These are phyloP conservation scores for Penicillium olsonii DNA, from an alignment of 2,329 filamentous ascomycete species.

Conservation along the genomic window DNA sequence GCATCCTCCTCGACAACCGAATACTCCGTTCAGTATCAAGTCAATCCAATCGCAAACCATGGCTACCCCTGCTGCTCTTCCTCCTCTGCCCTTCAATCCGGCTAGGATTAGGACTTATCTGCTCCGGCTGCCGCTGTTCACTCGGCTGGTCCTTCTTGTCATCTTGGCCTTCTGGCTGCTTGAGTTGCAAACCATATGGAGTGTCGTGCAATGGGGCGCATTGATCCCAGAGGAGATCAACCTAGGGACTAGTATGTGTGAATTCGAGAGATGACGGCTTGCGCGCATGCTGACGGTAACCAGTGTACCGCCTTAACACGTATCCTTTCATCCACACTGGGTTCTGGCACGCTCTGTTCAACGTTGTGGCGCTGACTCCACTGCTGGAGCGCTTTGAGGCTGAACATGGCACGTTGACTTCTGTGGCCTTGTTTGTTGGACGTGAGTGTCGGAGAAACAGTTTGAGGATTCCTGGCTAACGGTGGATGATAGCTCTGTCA, in stretches of 20 bases:
- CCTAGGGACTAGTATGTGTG: slow-evolving; percentile 66
- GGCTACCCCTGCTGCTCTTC: slow-evolving; percentile 50
- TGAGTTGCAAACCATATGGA: slow-evolving; percentile 69
- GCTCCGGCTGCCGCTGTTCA: slow-evolving; percentile 83
- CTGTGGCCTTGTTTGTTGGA: slow-evolving; percentile 84
- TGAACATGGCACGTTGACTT: slow-evolving; percentile 86
- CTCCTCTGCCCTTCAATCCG: slow-evolving; percentile 66
- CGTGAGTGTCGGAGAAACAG: slow-evolving; percentile 60
- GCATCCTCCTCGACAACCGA: background rate
- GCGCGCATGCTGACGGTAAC: background rate
- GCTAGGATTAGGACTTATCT: slow-evolving; percentile 77
- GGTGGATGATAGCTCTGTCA: slow-evolving; percentile 61
- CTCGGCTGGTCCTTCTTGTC: slow-evolving; percentile 66
- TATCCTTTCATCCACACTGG: slow-evolving; percentile 84
- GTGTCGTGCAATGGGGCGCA: slow-evolving; percentile 74
- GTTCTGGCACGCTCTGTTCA: slow-evolving; percentile 77
- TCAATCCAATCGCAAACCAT: slow-evolving; percentile 29
- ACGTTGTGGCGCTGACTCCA: slow-evolving; percentile 78
- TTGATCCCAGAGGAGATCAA: slow-evolving; percentile 76
- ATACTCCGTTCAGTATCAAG: background rate
- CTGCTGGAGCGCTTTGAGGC: slow-evolving; percentile 90
- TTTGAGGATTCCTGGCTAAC: slow-evolving; percentile 20
- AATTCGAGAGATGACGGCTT: background rate
- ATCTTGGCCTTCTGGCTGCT: slow-evolving; percentile 71
- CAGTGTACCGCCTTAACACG: slow-evolving; percentile 90